Conservation (phyloP, 2,329 filamentous ascomycete species). For the Aspergillus melleus region DNA sequence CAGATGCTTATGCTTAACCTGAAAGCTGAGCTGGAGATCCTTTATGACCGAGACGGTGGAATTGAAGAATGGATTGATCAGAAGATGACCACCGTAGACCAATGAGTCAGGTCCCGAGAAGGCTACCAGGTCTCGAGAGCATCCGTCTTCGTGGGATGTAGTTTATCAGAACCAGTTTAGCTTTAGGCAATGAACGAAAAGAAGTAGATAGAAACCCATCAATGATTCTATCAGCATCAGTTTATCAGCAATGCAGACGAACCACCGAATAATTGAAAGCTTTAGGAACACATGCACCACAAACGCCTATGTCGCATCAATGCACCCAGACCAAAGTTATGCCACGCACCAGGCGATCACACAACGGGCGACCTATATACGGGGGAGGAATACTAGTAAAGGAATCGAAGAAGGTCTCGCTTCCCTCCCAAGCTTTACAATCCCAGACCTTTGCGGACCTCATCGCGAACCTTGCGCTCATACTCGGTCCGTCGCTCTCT, state of each 20-base stretch:
- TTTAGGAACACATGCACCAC: conserved; percentile 1
- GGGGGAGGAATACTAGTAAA: not conserved
- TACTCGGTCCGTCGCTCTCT: conserved; percentile 80
- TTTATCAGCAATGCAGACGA: not conserved
- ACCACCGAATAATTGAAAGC: not conserved
- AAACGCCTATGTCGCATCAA: not conserved
- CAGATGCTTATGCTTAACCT: conserved; percentile 62
- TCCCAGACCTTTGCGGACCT: conserved; percentile 76
- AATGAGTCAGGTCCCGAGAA: not conserved
- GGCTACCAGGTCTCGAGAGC: not conserved
- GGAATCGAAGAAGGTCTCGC: not conserved
- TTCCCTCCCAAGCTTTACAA: conserved; percentile 49
- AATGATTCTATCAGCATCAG: not conserved
- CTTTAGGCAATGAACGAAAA: not conserved
- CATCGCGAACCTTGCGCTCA: conserved; percentile 79
- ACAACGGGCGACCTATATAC: not conserved
- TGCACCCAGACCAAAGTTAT: conserved; percentile 10
- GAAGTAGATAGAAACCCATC: not conserved
- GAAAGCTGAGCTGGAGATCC: conserved; percentile 63
- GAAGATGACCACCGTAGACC: conserved; percentile 24
- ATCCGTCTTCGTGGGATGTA: not conserved
- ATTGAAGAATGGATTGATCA: conserved; percentile 46
- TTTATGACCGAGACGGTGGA: conserved; percentile 46
- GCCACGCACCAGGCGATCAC: conserved; percentile 3
- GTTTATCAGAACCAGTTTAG: not conserved